phyloP scores from a whole-genome alignment of 2,329 filamentous ascomycete genomes.

The Sphaerulina populicola region DNA sequence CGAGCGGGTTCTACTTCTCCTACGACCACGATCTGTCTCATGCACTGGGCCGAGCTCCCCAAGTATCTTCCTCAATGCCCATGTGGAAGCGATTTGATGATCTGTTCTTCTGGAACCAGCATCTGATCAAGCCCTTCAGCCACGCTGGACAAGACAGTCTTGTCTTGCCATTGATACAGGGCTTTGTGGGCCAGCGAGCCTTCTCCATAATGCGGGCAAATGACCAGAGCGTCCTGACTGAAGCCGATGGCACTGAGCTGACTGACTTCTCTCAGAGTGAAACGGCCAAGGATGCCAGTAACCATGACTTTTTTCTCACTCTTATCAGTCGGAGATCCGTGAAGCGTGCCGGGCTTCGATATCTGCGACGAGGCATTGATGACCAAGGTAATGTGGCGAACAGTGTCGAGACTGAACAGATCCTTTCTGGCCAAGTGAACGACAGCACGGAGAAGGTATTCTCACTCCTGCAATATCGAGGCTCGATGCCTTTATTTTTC shows the following conservation, averaged over 20 bases:
- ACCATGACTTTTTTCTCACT: slow-evolving; percentile 63
- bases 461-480: slow-evolving; percentile 79
- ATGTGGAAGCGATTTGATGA: slow-evolving; percentile 63
- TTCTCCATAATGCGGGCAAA: slow-evolving; percentile 48
- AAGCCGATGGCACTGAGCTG: slow-evolving; percentile 15
- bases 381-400: slow-evolving; percentile 86
- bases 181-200: slow-evolving; percentile 78
- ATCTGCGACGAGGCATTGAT: slow-evolving; percentile 81
- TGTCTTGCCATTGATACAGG: slow-evolving; percentile 78
- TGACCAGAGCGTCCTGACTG: slow-evolving; percentile 25
- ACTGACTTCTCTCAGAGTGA: slow-evolving; percentile 7
- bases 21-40: slow-evolving; percentile 90
- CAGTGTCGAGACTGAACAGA: slow-evolving; percentile 88
- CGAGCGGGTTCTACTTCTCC: slow-evolving; percentile 83
- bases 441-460: slow-evolving; percentile 55
- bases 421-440: slow-evolving; percentile 66
- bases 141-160: slow-evolving; percentile 63
- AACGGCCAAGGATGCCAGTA: slow-evolving; percentile 1
- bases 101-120: slow-evolving; percentile 80
- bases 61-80: slow-evolving; percentile 45
- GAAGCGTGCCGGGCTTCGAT: slow-evolving; percentile 78
- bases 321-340: slow-evolving; percentile 82
- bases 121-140: slow-evolving; percentile 66
- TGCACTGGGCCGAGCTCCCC: slow-evolving; percentile 42
- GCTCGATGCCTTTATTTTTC: slow-evolving; percentile 91